Base-by-base conservation (phyloP, 139 green algal species). In the Astrephomene gubernaculifera region DNA sequence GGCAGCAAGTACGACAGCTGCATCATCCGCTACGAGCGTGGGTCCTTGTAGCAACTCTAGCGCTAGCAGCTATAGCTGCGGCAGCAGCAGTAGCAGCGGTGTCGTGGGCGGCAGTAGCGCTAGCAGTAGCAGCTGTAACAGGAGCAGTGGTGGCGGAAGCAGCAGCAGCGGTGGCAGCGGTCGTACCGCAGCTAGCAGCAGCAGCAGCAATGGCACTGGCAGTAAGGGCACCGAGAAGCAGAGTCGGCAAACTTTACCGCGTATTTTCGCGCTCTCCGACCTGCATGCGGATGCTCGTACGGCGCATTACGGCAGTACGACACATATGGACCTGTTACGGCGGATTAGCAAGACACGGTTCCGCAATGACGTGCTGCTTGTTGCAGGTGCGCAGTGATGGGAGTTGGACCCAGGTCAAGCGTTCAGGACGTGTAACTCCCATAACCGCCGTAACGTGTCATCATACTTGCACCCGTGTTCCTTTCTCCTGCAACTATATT, bases 211-310 rank as follows among this genome's bases (percentile, higher is more conserved):
- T n/a, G n/a, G n/a, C n/a, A n/a, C n/a, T n/a, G n/a, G n/a, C 49
- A 27, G 49, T 49, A 3, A 33, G 7, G 49, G 45, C 31, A 5
- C 29, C 70, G n/a, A 45, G 45, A 9, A 65, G n/a, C 7, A 14
- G 45, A 31, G 2, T n/a, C 71, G 4, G n/a, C 71, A 44, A 45
- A n/a, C n/a, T n/a, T n/a, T n/a, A n/a, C 71, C 0, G 53, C 68
- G 76, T 4, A 33, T 83, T 4, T 72, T 83, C n/a, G 60, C 35
- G 29, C 60, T 83, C 60, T 83, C 76, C 24, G 76, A 83, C n/a
- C n/a, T 83, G n/a, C 76, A 83, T 41, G 76, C 60, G 0, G 76
- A 83, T 39, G n/a, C 61, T 2, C 10, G 9, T 44, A 22, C 45
- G 4, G 38, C 35, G 36, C 6, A 10, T 12, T 24, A 52, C 14